Evolutionary conservation across 2,329 filamentous ascomycete genomes (phyloP).

Genomic region (Phyllosticta citribraziliensis): DNA sequence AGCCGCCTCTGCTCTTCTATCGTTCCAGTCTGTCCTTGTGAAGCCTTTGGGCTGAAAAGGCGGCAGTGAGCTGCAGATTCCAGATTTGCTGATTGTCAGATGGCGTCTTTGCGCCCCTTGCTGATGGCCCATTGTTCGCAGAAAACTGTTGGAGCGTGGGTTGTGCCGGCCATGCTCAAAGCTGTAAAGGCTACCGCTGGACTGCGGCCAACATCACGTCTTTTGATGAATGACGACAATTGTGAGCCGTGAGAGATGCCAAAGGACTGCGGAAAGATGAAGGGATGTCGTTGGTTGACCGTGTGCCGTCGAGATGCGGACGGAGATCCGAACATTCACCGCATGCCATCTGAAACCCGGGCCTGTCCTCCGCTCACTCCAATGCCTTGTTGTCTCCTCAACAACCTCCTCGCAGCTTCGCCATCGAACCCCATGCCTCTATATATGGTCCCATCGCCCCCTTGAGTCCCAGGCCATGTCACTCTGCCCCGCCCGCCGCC

Average conservation of each 20-base stretch:
- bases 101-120: background rate
- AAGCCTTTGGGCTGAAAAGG: background rate
- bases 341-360: background rate
- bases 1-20: too few species aligned
- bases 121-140: background rate
- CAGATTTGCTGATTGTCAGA: background rate
- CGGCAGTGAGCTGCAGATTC: too few species aligned
- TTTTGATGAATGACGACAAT: accelerated
- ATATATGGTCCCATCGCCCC: background rate
- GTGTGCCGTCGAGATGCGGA: background rate
- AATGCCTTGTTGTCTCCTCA: background rate
- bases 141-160: background rate
- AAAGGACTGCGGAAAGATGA: background rate
- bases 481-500: background rate
- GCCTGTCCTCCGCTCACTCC: background rate
- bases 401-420: background rate
- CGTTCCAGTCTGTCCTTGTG: too few species aligned
- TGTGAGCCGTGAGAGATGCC: background rate
- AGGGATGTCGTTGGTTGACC: background rate
- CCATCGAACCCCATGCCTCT: background rate
- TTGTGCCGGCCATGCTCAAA: background rate
- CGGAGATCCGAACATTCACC: background rate
- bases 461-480: background rate
- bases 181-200: background rate
- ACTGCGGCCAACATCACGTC: background rate